These are phyloP conservation scores for Malassezia brasiliensis DNA, from an alignment of 1,284 basidiomycete genomes.

Conservation along the genomic window DNA sequence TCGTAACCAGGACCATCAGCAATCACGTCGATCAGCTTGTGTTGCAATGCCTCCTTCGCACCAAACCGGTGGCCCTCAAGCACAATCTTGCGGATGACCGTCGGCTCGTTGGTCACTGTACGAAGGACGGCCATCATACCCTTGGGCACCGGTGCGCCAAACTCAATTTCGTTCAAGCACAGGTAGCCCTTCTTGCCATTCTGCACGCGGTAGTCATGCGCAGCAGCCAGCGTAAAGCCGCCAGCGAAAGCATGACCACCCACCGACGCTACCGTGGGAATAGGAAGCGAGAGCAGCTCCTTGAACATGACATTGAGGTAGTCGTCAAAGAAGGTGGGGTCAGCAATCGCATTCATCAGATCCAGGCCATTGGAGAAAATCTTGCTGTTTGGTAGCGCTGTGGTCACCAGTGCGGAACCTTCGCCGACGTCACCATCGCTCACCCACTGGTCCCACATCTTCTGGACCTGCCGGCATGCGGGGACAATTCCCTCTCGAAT, in stretches of 20 bases:
- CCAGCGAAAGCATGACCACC: conserved; percentile 87
- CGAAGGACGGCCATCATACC: conserved; percentile 56
- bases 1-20: conserved; percentile 54
- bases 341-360: conserved; percentile 57
- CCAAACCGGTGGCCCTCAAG: conserved; percentile 75
- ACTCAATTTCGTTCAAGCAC: conserved; percentile 62
- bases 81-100: conserved; percentile 64
- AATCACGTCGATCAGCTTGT: conserved; percentile 62
- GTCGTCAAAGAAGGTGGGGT: conserved; percentile 59
- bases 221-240: conserved; percentile 67
- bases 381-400: conserved; percentile 25
- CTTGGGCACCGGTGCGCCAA: conserved; percentile 33
- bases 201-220: conserved; percentile 84
- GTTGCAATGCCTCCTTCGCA: conserved; percentile 60
- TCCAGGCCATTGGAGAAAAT: conserved; percentile 58
- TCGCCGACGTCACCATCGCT: conserved; percentile 17
- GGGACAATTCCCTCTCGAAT: conserved; percentile 58
- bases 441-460: conserved; percentile 59
- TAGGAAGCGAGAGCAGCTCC: conserved; percentile 51
- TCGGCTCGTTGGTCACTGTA: conserved; percentile 59
- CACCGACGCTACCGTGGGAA: conserved; percentile 67
- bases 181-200: conserved; percentile 67
- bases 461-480: conserved; percentile 67
- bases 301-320: conserved; percentile 51
- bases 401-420: conserved; percentile 40